These are phyloP conservation scores for Mitragyna speciosa DNA, from an alignment of 257 asterid species.

Conservation along the genomic window DNA sequence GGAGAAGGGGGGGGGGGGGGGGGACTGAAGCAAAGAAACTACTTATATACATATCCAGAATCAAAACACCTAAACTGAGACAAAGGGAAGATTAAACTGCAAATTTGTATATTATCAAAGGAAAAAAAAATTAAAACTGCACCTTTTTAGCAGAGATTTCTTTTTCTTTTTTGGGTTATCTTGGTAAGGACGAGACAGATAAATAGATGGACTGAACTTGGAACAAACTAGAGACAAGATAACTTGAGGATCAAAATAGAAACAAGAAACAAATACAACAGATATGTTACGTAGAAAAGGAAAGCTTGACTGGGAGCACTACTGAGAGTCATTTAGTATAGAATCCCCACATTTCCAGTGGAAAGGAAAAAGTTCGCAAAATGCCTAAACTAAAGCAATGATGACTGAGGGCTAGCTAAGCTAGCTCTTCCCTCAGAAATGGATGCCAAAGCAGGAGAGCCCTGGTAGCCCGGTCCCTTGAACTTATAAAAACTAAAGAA, in stretches of 20 bases:
- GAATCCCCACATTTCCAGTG: slow-evolving; percentile 19
- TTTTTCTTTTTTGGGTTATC: neutral
- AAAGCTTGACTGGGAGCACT: slow-evolving; percentile 8
- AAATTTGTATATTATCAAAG: neutral
- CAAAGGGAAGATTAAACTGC: neutral
- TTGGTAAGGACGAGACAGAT: neutral
- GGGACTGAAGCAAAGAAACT: too few relatives aligned
- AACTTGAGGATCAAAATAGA: neutral
- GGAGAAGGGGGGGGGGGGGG: too few relatives aligned
- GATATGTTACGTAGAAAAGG: neutral
- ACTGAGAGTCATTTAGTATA: slow-evolving; percentile 17
- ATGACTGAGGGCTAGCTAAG: neutral
- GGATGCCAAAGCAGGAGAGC: slow-evolving; percentile 5
- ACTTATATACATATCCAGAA: neutral
- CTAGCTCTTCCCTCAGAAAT: neutral
- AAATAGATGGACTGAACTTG: slow-evolving; percentile 4
- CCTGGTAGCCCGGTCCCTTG: neutral
- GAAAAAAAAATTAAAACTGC: neutral
- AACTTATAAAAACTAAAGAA: slow-evolving; percentile 9
- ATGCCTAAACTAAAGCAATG: slow-evolving; percentile 15
- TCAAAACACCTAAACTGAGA: neutral
- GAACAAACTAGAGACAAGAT: neutral
- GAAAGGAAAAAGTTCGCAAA: slow-evolving; percentile 27
- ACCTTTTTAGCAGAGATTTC: neutral
- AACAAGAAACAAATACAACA: neutral